Evolutionary conservation across 2,329 filamentous ascomycete genomes (phyloP).

Genomic region (Clarireedia hainanense): DNA sequence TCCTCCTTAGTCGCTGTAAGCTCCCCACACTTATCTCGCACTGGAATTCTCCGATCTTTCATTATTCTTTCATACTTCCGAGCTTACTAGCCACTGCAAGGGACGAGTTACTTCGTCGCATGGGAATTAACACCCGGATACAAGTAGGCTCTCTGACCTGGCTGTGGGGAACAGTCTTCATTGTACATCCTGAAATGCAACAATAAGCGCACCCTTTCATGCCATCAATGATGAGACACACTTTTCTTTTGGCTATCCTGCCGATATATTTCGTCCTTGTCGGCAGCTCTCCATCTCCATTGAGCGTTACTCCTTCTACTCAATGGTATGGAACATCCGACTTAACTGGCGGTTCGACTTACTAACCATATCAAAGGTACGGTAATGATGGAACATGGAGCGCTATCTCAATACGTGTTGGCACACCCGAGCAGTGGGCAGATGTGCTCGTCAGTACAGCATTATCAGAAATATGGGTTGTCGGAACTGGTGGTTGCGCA

Average conservation of each 20-base stretch:
- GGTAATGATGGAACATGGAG: conserved; percentile 67
- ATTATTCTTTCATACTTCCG: too few relatives aligned
- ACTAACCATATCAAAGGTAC: conserved; percentile 36
- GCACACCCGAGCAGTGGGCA: conserved; percentile 43
- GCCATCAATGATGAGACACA: neutral
- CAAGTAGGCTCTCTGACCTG: too few relatives aligned
- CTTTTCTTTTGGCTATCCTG: neutral
- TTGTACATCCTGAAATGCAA: too few relatives aligned
- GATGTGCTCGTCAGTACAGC: conserved; percentile 57
- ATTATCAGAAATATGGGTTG: conserved; percentile 63
- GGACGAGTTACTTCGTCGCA: too few relatives aligned
- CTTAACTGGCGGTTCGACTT: neutral
- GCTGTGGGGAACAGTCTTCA: too few relatives aligned
- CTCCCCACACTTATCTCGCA: too few relatives aligned
- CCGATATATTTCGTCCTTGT: neutral
- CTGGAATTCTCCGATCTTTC: too few relatives aligned
- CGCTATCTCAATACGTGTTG: conserved; percentile 53
- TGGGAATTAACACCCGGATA: too few relatives aligned
- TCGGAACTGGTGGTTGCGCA: conserved; percentile 50
- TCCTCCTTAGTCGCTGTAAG: too few relatives aligned
- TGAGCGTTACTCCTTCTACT: conserved; percentile 25
- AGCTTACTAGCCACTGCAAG: too few relatives aligned
- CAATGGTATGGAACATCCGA: conserved; percentile 17
- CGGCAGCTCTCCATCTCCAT: conserved; percentile 9
- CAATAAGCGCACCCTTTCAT: neutral